Conservation (phyloP, 2,329 filamentous ascomycete genomes). For the Pestalotiopsis sp. region DNA sequence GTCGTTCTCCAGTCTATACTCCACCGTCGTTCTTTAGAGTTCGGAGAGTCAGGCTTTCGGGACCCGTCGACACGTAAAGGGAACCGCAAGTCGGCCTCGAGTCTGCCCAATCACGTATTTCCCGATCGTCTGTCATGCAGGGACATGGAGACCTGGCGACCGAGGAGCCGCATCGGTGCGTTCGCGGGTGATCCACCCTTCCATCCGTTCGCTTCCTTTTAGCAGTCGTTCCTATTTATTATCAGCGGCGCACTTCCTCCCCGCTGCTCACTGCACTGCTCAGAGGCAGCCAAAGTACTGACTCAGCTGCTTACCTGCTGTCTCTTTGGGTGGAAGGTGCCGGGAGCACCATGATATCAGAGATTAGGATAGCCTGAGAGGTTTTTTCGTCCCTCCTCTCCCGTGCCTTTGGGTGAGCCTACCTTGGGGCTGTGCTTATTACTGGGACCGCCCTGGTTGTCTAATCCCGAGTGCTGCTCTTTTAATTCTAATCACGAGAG, state of each 20-base stretch:
- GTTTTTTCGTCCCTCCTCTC: not conserved
- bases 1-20: not conserved
- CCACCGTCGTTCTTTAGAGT: not conserved
- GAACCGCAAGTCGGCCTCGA: not conserved
- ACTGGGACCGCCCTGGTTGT: not conserved
- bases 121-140: not conserved
- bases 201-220: not conserved
- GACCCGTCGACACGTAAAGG: not conserved
- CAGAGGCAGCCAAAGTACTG: not conserved
- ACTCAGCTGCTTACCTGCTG: not conserved
- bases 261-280: not conserved
- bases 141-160: not conserved
- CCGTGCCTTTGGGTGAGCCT: not conserved
- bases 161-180: not conserved
- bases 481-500: not conserved
- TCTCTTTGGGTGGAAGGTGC: not conserved
- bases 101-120: slow-evolving; percentile 4
- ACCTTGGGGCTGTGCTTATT: not conserved
- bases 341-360: not conserved
- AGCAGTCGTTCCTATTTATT: not conserved
- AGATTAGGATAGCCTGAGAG: not conserved
- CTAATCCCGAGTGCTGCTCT: not conserved
- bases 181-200: not conserved
- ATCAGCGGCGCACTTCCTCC: not conserved
- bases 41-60: not conserved